Conservation (phyloP, 495 filamentous ascomycete species). For the Xylaria grammica region DNA sequence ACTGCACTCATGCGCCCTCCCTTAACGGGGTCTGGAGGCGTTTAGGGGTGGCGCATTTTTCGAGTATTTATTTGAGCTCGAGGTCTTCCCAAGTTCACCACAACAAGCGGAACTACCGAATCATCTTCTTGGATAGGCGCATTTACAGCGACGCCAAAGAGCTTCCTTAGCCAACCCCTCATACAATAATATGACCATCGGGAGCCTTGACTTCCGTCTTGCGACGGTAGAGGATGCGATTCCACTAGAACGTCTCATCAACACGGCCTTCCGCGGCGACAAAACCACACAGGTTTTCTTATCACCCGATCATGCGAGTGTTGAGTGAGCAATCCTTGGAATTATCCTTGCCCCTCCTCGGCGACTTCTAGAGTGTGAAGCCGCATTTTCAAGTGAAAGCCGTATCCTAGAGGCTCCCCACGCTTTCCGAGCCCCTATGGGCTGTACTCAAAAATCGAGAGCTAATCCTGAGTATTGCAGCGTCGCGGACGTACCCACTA, state of each 20-base stretch:
- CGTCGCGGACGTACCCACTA: slow-evolving; percentile 32
- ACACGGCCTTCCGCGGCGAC: slow-evolving; percentile 42
- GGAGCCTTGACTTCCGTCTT: slow-evolving; percentile 34
- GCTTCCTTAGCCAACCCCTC: not conserved
- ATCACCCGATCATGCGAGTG: slow-evolving; percentile 29
- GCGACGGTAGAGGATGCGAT: slow-evolving; percentile 39
- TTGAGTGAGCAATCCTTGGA: too few relatives aligned
- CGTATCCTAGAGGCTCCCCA: too few relatives aligned
- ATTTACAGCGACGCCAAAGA: not conserved
- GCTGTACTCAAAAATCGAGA: too few relatives aligned
- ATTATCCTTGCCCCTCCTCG: too few relatives aligned
- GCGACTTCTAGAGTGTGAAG: too few relatives aligned
- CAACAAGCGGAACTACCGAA: not conserved
- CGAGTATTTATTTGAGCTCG: not conserved
- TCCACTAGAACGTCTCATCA: slow-evolving; percentile 37
- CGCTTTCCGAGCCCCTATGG: too few relatives aligned
- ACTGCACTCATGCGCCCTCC: not conserved
- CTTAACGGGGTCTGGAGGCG: too few relatives aligned
- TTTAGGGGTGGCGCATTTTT: too few relatives aligned
- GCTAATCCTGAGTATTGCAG: too few relatives aligned
- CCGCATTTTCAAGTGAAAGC: too few relatives aligned
- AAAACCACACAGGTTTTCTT: slow-evolving; percentile 26
- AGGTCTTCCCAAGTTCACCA: not conserved
- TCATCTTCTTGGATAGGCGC: not conserved
- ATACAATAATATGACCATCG: slow-evolving; percentile 1